Base-by-base conservation (phyloP, 2,329 filamentous ascomycete species). In the Sporothrix pseudoabietina region DNA sequence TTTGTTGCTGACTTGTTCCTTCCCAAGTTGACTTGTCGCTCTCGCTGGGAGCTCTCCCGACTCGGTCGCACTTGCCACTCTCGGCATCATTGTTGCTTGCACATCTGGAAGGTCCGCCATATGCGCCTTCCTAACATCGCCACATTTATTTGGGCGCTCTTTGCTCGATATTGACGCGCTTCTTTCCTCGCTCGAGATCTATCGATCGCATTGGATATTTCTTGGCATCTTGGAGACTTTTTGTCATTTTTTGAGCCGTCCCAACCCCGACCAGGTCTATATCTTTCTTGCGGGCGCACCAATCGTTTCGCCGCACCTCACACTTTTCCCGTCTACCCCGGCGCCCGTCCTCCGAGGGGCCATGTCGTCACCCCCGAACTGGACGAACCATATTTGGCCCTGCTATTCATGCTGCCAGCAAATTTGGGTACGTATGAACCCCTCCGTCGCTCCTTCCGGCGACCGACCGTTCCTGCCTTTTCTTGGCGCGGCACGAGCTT, bases 321-420 rank as follows among this genome's bases (percentile, higher is more conserved):
- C 39, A 49, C 44, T 49, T 22, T 22, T 39, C 39, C 12, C 22
- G 39, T 19, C 59, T 49, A 49, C 39, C 39, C 39, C 39, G 61
- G 22, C 61, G n/a, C 22, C 41, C 22, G 39, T 16, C n/a, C 39
- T 47, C 30, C 32, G 39, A 66, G 22, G 52, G 68, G 61, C 55
- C 66, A 74, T 74, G 72, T 65, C 66, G 66, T 73, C 73, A 68
- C 59, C 75, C 22, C 69, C 73, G 14, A 44, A 68, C 52, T 74
- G 75, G 75, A 49, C 39, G 41, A 47, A 57, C 55, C 73, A 57
- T 61, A 22, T 77, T 22, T 77, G 78, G 78, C 80, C 80, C 19
- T 81, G 80, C 72, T 80, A 78, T 70, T 78, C 78, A 30, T 81
- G 80, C 75, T 81, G 80, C 73, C 75, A 71, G 59, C 49, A 78